These are phyloP conservation scores for Trametes polyzona DNA, from an alignment of 1,284 basidiomycete genomes.

Conservation along the genomic window DNA sequence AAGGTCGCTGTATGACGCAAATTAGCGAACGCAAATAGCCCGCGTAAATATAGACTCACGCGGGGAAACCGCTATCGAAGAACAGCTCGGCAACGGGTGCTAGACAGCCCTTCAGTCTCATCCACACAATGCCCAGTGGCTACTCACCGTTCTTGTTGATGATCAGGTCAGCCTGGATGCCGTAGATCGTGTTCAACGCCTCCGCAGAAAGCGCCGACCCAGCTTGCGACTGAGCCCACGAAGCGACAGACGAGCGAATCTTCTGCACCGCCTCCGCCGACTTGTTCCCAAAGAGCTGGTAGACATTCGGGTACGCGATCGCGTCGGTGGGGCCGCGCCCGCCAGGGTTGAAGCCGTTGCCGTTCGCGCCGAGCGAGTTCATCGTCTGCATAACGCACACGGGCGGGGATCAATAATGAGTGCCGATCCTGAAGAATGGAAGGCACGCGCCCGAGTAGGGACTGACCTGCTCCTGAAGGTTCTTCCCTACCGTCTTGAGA, in stretches of 20 bases:
- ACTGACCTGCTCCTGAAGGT: slow-evolving; percentile 50
- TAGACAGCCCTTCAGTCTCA: slow-evolving; percentile 19
- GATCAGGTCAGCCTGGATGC: slow-evolving; percentile 48
- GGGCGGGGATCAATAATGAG: not conserved
- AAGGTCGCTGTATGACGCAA: slow-evolving; percentile 31
- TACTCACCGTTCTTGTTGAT: slow-evolving; percentile 46
- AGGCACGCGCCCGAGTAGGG: too few relatives aligned
- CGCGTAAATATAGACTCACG: not conserved
- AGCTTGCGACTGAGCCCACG: slow-evolving; percentile 49
- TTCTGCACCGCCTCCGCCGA: slow-evolving; percentile 37
- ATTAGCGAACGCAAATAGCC: slow-evolving; percentile 26
- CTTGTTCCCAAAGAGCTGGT: slow-evolving; percentile 47
- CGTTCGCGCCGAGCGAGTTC: slow-evolving; percentile 44
- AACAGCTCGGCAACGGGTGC: slow-evolving; percentile 49
- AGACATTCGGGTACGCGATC: slow-evolving; percentile 47
- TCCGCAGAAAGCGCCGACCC: slow-evolving; percentile 40
- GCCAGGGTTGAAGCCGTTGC: slow-evolving; percentile 39
- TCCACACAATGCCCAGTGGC: too few relatives aligned
- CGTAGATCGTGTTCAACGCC: slow-evolving; percentile 46
- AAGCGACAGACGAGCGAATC: slow-evolving; percentile 38
- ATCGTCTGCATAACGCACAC: slow-evolving; percentile 33
- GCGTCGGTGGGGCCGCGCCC: slow-evolving; percentile 37
- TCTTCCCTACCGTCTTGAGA: slow-evolving; percentile 48
- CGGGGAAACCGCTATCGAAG: slow-evolving; percentile 32
- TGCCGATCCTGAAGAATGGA: not conserved